A percentile compares a stretch with the other conserved stretches of the same genome.
These are phyloP conservation scores for Shiraia sp. DNA, from an alignment of 2,329 filamentous ascomycete genomes.

Conservation along the genomic window DNA sequence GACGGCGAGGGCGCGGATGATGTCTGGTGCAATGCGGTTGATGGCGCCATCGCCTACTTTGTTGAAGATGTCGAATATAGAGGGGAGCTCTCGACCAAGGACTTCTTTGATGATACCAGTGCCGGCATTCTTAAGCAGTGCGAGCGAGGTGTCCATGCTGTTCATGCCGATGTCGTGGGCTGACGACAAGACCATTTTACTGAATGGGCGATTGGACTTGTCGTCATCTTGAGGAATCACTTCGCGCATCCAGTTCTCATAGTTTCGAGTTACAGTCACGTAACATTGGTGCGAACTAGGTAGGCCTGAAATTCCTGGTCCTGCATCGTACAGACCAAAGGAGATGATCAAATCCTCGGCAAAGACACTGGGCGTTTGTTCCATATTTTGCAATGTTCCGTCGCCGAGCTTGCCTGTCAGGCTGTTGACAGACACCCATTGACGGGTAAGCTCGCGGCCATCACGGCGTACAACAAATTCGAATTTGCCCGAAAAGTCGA, in stretches of 20 bases:
- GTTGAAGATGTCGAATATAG: constrained; percentile 31
- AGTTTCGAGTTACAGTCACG: constrained; percentile 51
- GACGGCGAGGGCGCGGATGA: constrained; percentile 55
- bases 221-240: constrained; percentile 47
- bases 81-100: constrained; percentile 28
- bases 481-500: constrained; percentile 53
- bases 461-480: constrained; percentile 46
- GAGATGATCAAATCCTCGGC: constrained; percentile 46
- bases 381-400: constrained; percentile 45
- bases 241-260: constrained; percentile 51
- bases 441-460: constrained; percentile 47
- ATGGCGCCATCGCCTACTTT: constrained; percentile 32
- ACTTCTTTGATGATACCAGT: constrained; percentile 37
- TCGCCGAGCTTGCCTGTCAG: constrained; percentile 50
- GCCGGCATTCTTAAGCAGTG: constrained; percentile 45
- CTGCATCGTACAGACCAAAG: constrained; percentile 57
- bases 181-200: constrained; percentile 50
- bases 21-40: constrained; percentile 43
- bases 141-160: constrained; percentile 50
- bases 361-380: constrained; percentile 35
- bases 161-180: constrained; percentile 59
- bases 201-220: constrained; percentile 48
- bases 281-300: constrained; percentile 49
- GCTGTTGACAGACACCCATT: constrained; percentile 53
- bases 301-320: constrained; percentile 49